A percentile compares a stretch with the other conserved stretches of the same genome.
Evolutionary conservation across 352 stramenopile species (phyloP).

Genomic region (Aphanomyces cochlioides): DNA sequence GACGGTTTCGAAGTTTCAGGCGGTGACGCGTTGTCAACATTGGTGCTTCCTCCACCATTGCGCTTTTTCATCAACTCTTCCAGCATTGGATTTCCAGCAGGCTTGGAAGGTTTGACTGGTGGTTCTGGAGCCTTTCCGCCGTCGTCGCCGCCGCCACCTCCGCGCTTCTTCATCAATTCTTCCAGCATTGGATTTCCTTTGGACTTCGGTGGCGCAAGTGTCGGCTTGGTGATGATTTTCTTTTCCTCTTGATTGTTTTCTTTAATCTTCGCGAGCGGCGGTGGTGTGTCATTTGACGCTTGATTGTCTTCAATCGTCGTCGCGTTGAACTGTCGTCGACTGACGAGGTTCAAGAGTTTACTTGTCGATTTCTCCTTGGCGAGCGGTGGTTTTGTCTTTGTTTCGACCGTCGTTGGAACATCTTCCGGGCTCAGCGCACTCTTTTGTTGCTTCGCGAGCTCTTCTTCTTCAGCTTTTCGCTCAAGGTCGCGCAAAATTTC

Average conservation of each 20-base stretch:
- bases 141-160: background rate
- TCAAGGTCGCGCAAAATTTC: slow-evolving; percentile 27
- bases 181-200: slow-evolving; percentile 18
- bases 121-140: background rate
- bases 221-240: background rate
- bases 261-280: background rate
- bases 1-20: background rate
- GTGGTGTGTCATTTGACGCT: background rate
- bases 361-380: background rate
- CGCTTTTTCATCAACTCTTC: slow-evolving; percentile 29
- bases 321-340: background rate
- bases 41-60: no score
- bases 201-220: background rate
- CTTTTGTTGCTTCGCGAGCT: background rate
- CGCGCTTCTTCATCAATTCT: slow-evolving; percentile 29
- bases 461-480: slow-evolving; percentile 26
- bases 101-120: background rate
- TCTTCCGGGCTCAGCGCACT: background rate
- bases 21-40: no score
- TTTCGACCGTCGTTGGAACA: background rate
- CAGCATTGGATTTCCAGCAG: slow-evolving; percentile 14
- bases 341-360: background rate
- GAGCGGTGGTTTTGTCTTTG: background rate
- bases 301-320: background rate
- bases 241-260: background rate